A percentile compares a stretch with the other conserved stretches of the same genome.
Evolutionary conservation across 2,329 filamentous ascomycete genomes (phyloP).

Genomic region (Calonectria pauciramosa): DNA sequence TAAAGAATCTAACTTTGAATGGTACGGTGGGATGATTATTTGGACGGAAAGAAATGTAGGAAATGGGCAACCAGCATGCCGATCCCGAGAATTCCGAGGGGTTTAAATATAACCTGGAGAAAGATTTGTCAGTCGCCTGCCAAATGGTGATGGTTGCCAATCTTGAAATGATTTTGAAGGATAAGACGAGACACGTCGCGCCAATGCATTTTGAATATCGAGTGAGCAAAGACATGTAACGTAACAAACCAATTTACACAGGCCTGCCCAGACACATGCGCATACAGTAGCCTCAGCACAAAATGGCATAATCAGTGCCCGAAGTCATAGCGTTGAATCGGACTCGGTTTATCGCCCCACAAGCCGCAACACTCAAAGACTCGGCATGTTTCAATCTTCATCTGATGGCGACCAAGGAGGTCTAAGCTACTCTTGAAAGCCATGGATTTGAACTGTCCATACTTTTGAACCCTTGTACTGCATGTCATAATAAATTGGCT

Average conservation of each 20-base stretch:
- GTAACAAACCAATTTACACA: not conserved
- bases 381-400: not conserved
- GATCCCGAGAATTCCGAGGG: not conserved
- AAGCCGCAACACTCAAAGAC: not conserved
- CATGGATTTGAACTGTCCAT: not conserved
- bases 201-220: not conserved
- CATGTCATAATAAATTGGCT: not conserved
- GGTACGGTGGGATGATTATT: not conserved
- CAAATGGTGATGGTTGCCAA: not conserved
- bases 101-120: not conserved
- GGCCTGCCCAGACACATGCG: not conserved
- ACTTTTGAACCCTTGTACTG: not conserved
- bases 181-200: not conserved
- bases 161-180: not conserved
- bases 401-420: not conserved
- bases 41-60: not conserved
- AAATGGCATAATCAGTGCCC: not conserved
- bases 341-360: not conserved
- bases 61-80: not conserved
- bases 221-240: not conserved
- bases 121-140: not conserved
- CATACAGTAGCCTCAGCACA: not conserved
- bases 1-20: not conserved
- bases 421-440: not conserved
- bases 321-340: not conserved